Evolutionary conservation across 768 basidiomycete species (phyloP), one percentile per base, ranked within the genome.

Genomic region (Hericium rajendrae): DNA sequence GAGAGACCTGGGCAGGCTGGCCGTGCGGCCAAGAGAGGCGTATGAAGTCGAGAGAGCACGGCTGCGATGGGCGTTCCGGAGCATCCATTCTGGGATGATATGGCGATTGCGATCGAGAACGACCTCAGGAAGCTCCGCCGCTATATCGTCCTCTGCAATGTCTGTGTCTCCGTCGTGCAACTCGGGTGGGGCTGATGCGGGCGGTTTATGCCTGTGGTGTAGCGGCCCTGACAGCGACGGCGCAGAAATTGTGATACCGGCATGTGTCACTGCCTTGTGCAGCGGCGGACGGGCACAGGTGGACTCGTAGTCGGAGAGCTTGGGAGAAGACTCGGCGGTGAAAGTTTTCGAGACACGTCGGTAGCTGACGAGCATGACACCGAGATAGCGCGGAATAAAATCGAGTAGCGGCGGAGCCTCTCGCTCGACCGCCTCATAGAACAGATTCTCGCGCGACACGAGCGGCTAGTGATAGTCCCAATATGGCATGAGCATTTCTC

Each of bases 321-420:
- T 59, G 49, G 49, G 40, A 3, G 60, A 59, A 1, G 62, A 51
- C 18, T 58, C 57, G 26, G 65, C 55, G 51, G 64, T 60, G 32
- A 32, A 1, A 16, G 43, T 11, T 48, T 58, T 63, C 15, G 59
- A 71, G 1, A 92, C 88, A 13, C 87, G 82, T 24, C 97, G 84
- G 68, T 98, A 98, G 54, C 88, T 95, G 65, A 99, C 95, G 43
- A 98, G 80, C 93, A 99, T 97, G 55, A 99, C 97, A 22, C 97
- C 97, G 15, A 99, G 78, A 71, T 99, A 99, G 48, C 94, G 86
- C n/a, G 97, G 97, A 59, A 97, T 97, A 66, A 92, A 99, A 13
- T 82, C 87, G 4, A 98, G 78, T 9, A 99, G 78, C 4, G 91
- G 93, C 0, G 97, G 95, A 0, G 91, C 91, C 65, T 93, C 91